Base-by-base conservation (phyloP, 108 stramenopile genomes). In the Chaetoceros tenuissimus region DNA sequence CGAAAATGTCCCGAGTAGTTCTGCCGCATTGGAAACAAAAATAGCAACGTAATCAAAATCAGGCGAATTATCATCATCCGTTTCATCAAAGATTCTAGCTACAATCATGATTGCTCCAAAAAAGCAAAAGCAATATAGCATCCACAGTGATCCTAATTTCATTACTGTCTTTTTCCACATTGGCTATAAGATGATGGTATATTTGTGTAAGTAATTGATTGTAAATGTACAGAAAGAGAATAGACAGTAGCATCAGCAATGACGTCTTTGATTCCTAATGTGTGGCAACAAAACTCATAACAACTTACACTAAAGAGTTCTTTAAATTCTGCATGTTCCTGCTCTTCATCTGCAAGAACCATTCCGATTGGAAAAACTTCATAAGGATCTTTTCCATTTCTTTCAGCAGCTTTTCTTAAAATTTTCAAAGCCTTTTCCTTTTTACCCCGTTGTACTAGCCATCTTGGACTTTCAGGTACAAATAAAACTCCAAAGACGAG, bases 391-490 rank as follows among this genome's bases (percentile, higher is more conserved):
- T 62, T 28, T 0, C 74, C 64, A 61, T 83, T 87, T 0, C 51
- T 48, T 17, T 19, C 45, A 13, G 85, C 85, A 21, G 74, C 81
- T 16, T 64, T 34, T 59, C 85, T 62, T 2, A 87, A 0, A n/a
- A 83, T 68, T 8, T 47, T 43, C 49, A 77, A 31, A 2, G 90
- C 90, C 56, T 88, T 78, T 20, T 92, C 77, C 27, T 57, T 53
- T 28, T 74, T 68, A 5, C 90, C 90, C 31, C 60, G 31, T 22
- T 74, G 59, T 26, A 79, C 64, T 17, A 87, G 65, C 90, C 90
- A 92, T 29, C 80, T 55, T 0, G 86, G 84, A 55, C 79, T 81
- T 64, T 92, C 90, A 10, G 90, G 90, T 7, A 87, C 82, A 43
- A 69, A 74, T 46, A 62, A 69, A 46, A 61, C 56, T 17, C 81